Conservation (phyloP, 75 land plant species). For the Gnetum montanum region DNA sequence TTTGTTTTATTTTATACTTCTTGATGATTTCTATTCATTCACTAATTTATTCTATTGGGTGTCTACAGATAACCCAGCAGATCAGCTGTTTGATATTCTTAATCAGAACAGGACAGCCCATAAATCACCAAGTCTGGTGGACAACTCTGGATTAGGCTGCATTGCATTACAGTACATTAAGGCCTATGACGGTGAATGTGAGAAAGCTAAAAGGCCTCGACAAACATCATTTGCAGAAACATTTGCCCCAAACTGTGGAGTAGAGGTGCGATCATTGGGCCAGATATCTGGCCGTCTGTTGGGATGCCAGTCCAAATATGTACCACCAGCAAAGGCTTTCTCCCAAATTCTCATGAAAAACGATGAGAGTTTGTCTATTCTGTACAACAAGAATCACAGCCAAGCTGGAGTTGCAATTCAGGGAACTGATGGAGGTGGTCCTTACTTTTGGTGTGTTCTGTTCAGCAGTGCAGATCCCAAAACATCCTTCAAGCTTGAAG, state of each 20-base stretch:
- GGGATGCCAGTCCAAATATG: slow-evolving; percentile 48
- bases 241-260: slow-evolving; percentile 71
- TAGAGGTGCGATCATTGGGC: slow-evolving; percentile 32
- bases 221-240: slow-evolving; percentile 37
- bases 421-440: slow-evolving; percentile 66
- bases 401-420: slow-evolving; percentile 66
- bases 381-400: slow-evolving; percentile 54
- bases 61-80: slow-evolving; percentile 60
- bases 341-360: slow-evolving; percentile 38
- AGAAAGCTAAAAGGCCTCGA: slow-evolving; percentile 39
- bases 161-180: slow-evolving; percentile 70
- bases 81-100: slow-evolving; percentile 36
- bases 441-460: slow-evolving; percentile 78
- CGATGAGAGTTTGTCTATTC: slow-evolving; percentile 34
- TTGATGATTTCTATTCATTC: too few relatives aligned
- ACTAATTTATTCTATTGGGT: too few relatives aligned
- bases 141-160: slow-evolving; percentile 67
- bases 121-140: slow-evolving; percentile 30
- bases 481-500: slow-evolving; percentile 29
- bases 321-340: slow-evolving; percentile 39
- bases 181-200: slow-evolving; percentile 55
- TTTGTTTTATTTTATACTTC: too few relatives aligned
- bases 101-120: slow-evolving; percentile 55
- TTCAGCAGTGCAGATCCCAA: slow-evolving; percentile 51
- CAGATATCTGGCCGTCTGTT: slow-evolving; percentile 54